A percentile compares a stretch with the other conserved stretches of the same genome.
Evolutionary conservation across 148 eudicot species (phyloP).

Genomic region (Hydrangea macrophylla): DNA sequence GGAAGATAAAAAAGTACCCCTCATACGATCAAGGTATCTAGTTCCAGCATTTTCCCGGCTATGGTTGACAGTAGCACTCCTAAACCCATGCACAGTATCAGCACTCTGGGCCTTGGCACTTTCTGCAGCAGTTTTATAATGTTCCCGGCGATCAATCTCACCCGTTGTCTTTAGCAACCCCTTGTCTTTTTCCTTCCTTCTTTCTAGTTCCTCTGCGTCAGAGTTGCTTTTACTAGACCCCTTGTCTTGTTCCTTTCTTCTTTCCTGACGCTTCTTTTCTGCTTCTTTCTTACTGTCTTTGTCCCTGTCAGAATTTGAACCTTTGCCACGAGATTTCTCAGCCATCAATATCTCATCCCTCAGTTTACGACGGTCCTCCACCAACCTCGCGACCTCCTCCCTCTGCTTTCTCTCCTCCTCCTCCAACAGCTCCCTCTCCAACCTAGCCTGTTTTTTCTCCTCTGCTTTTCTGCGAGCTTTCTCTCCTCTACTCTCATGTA

Average conservation of each 20-base stretch:
- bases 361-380: slow-evolving; percentile 83
- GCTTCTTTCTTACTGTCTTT: slow-evolving; percentile 69
- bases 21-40: slow-evolving; percentile 86
- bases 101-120: slow-evolving; percentile 38
- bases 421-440: slow-evolving; percentile 86
- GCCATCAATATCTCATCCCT: slow-evolving; percentile 86
- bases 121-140: slow-evolving; percentile 45
- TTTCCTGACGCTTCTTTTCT: slow-evolving; percentile 77
- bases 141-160: slow-evolving; percentile 59
- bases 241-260: slow-evolving; percentile 77
- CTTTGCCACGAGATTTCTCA: slow-evolving; percentile 63
- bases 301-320: slow-evolving; percentile 49
- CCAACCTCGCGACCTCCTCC: slow-evolving; percentile 92
- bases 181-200: slow-evolving; percentile 67
- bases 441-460: slow-evolving; percentile 92
- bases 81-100: slow-evolving; percentile 46
- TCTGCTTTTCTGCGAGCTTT: slow-evolving; percentile 98
- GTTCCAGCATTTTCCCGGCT: slow-evolving; percentile 68
- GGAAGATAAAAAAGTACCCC: slow-evolving; percentile 80
- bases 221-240: slow-evolving; percentile 95
- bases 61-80: slow-evolving; percentile 43
- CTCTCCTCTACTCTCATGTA: slow-evolving; percentile 80
- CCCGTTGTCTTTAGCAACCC: slow-evolving; percentile 51
- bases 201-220: slow-evolving; percentile 83
- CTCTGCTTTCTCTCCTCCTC: slow-evolving; percentile 98